Base-by-base conservation (phyloP, 352 stramenopile genomes). In the Pythium folliculosum region DNA sequence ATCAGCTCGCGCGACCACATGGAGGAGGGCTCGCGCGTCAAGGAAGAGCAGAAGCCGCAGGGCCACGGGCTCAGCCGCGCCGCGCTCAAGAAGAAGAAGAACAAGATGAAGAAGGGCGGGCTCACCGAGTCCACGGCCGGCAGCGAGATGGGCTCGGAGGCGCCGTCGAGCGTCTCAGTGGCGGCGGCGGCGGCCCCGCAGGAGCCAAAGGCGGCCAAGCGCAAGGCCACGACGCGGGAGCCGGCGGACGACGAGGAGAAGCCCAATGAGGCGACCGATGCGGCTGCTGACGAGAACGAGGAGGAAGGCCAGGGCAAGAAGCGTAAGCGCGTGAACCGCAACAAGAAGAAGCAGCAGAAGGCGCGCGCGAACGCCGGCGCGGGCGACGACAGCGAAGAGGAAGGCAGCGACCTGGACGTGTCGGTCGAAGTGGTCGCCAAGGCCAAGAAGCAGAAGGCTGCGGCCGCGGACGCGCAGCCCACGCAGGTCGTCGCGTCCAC, bases 81-180 rank as follows among this genome's bases (percentile, higher is more conserved):
- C 32, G 80, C 86, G 38, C 77, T 93, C 16, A 93, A 93, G 79
- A 88, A 89, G 61, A 86, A 82, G 71, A 91, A 91, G 56, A 63
- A 70, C 30, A 90, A 90, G 66, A 77, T 90, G 52, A 89, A 89
- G 65, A 91, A 91, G 45, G 64, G 82, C 62, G 78, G 81, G 3
- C 35, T 82, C 30, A 67, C 61, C 14, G 64, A 75, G 44, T 67
- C 65, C 16, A 47, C 43, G 3, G 65, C 58, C 1, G 54, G 65
- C 6, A 71, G 61, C n/a, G 63, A 69, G 23, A 52, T 63, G 35
- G 63, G 67, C 17, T 65, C 60, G 23, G 67, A 65, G 47, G 47
- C 17, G 10, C 38, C 37, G 7, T 48, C 7, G 2, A 35, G 6
- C 6, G 37, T 49, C 19, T 57, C 14, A 21, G 25, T 13, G 51